phyloP scores from a whole-genome alignment of 169 alveolate species.

The Plasmodium sp. region DNA sequence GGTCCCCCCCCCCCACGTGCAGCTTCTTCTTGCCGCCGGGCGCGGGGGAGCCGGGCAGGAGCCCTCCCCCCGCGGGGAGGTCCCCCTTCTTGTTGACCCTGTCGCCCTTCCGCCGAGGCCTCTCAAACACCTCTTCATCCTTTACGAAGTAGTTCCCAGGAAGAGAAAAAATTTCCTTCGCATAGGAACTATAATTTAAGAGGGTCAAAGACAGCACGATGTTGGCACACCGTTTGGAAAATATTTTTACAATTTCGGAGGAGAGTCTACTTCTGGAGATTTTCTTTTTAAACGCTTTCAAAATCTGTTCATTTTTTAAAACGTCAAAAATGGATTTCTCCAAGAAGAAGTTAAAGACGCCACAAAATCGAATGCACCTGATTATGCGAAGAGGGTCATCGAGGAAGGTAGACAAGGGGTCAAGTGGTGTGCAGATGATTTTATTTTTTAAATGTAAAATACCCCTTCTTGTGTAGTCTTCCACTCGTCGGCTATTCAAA shows the following conservation, averaged over 20 bases:
- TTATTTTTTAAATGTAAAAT: constrained; percentile 91
- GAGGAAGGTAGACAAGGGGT: constrained; percentile 93
- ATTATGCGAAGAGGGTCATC: constrained; percentile 99
- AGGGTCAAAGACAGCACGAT: constrained; percentile 32
- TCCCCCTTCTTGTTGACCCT: background rate
- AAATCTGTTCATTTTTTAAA: constrained; percentile 59
- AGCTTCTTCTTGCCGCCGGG: background rate
- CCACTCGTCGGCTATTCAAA: constrained; percentile 92
- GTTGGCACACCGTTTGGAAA: constrained; percentile 45
- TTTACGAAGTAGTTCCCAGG: constrained; percentile 14
- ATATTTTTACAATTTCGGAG: constrained; percentile 50
- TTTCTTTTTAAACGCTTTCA: constrained; percentile 52
- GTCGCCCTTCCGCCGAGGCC: background rate
- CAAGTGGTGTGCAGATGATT: constrained; percentile 95
- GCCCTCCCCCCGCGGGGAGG: background rate
- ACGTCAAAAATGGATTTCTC: constrained; percentile 84
- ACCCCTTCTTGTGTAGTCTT: constrained; percentile 96
- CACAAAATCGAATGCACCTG: constrained; percentile 97
- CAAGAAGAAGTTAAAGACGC: constrained; percentile 89
- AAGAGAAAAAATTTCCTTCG: constrained; percentile 28
- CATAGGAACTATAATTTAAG: constrained; percentile 58
- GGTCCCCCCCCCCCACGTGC: background rate
- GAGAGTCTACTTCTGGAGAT: constrained; percentile 71
- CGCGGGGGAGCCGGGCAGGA: background rate
- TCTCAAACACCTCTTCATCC: constrained; percentile 37